Base-by-base conservation (phyloP, 1,139 yeast species). In the Pichia sp. region DNA sequence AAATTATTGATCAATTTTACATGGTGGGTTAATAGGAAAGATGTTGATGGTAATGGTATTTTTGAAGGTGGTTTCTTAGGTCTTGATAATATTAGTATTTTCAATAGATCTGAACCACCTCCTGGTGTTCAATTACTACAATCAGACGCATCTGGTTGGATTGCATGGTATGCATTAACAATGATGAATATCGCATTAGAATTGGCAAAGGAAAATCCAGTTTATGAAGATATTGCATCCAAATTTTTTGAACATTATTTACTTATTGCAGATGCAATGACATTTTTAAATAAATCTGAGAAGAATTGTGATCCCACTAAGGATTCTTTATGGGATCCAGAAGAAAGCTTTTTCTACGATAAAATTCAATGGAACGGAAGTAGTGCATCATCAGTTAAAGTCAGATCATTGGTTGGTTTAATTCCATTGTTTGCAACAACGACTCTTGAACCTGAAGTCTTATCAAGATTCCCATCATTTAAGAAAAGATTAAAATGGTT, bases 1-100 rank as follows among this genome's bases (percentile, higher is more conserved):
- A 91, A 91, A 68, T 77, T 91, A 62, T 72, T 91, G 67, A 74
- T 91, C 57, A 91, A 91, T 70, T 91, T 91, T 70, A 89, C 97
- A 29, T 91, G 98, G 98, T 91, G 98, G 98, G 97, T 91, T 54
- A 91, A 91, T 70, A 78, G 96, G 66, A 91, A 91, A 67, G 98
- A 91, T 70, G 71, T 78, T 8, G 87, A 84, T 57, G 98, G 97
- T 57, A 86, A 87, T 63, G 91, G 91, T 61, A 87, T 91, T 38
- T 91, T 91, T 66, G 96, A 88, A 70, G 98, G 98, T 59, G 98
- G 98, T 0, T 91, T 91, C 70, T 76, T 91, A 53, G 98, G 98
- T 9, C 75, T 91, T 56, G 98, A 91, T 71, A 91, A 91, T 68
- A 91, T 91, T 70, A 97, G 98, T 60, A 77, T 91, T 56, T 91